phyloP scores from a whole-genome alignment of 345 rosid species.

The Turnera subulata region DNA sequence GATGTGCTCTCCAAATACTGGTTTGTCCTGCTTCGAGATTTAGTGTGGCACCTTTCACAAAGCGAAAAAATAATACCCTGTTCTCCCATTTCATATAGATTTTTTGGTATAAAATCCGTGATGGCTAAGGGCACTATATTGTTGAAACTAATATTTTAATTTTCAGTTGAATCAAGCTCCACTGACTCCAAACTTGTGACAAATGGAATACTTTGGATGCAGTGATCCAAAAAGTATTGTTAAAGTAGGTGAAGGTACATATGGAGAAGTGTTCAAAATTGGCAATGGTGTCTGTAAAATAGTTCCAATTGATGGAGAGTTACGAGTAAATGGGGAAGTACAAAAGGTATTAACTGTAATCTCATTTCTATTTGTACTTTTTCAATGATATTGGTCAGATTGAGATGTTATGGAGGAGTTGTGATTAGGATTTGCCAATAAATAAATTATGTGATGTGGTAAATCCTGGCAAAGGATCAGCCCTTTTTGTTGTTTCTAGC shows the following conservation, averaged over 20 bases:
- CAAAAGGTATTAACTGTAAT: constrained; percentile 58
- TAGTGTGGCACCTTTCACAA: background rate
- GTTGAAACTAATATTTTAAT: background rate
- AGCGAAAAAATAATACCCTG: background rate
- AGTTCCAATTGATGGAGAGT: constrained; percentile 92
- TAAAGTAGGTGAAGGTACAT: constrained; percentile 98
- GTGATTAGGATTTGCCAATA: too few relatives aligned
- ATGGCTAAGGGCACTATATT: background rate
- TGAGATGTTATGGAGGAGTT: too few relatives aligned
- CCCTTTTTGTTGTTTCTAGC: background rate
- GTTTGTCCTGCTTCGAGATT: constrained; percentile 36
- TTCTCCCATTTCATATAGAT: background rate
- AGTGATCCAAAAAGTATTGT: constrained; percentile 64
- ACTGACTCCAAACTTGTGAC: constrained; percentile 11
- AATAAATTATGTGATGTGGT: background rate
- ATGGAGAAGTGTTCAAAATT: constrained; percentile 85
- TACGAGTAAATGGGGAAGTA: constrained; percentile 81
- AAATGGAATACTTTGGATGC: constrained; percentile 22
- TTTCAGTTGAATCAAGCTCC: background rate
- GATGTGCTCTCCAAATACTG: constrained; percentile 76
- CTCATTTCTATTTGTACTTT: background rate
- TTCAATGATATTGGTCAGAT: background rate
- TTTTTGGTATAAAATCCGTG: background rate
- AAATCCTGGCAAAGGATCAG: background rate
- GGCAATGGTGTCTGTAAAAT: constrained; percentile 87